Evolutionary conservation across 768 basidiomycete species (phyloP), one percentile per base, ranked within the genome.

Genomic region (Tephrocybe sp.): DNA sequence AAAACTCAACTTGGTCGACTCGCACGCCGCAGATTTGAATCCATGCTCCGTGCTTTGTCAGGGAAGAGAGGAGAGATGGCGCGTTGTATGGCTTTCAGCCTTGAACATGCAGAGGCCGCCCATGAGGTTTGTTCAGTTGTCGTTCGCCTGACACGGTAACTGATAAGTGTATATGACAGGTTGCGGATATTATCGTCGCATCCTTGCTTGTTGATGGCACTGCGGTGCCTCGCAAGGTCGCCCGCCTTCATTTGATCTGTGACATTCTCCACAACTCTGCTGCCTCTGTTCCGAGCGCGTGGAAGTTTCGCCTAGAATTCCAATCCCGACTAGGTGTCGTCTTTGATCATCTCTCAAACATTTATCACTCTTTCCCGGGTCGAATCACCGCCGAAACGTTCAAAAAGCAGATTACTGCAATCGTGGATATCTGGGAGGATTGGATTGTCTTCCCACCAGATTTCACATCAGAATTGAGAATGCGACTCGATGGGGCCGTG

Each of bases 231-330:
- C 86, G 95, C 59, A 99, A 99, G 68, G 83, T 98, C 47, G 92
- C 97, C 21, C 86, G 97, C 21, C 78, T 99, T 22, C 87, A 98
- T 71, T 78, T 99, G 51, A 92, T 98, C 46, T 98, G 95, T 64
- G 97, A 99, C 64, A 98, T 99, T 55, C 77, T 99, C 36, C 95
- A 98, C 68, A 99, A 99, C 66, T 97, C 95, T 18, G 92, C 92
- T 27, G 92, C 92, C 2, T 75, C 94, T 2, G 80, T 98, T 12
- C 93, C 94, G 0, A 95, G 92, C 66, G 96, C 95, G 6, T 99
- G 97, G 97, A 93, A 92, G 65, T 98, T 91, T 69, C 87, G 97
- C 25, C 86, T 92, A 53, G 91, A 96, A 59, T 96, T 98, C 60
- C 96, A 98, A 64, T 78, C 84, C 9, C 77, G 92, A 31, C 80